These are phyloP conservation scores for Sporobolomyces roseus DNA, from an alignment of 768 basidiomycete genomes.

Conservation along the genomic window DNA sequence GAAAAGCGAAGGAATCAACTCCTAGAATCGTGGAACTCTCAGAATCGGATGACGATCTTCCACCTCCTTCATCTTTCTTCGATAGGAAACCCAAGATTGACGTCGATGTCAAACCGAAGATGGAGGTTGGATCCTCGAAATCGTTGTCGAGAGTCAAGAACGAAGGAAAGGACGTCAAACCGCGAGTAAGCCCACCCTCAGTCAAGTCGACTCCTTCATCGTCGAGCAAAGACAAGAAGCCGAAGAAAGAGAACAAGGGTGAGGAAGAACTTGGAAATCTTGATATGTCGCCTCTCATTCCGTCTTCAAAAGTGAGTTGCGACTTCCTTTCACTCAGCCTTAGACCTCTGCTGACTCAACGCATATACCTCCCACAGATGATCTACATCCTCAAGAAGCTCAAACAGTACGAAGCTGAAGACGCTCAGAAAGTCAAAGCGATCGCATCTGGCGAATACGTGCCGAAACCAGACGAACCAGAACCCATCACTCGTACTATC, in stretches of 20 bases:
- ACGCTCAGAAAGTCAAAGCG: constrained; percentile 53
- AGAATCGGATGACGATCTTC: constrained; percentile 8
- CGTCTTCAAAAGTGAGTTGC: not conserved
- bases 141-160: constrained; percentile 12
- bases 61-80: not conserved
- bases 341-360: not conserved
- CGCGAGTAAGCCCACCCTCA: not conserved
- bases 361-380: constrained; percentile 30
- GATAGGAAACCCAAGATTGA: constrained; percentile 1
- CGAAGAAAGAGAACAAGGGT: not conserved
- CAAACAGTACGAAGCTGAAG: constrained; percentile 7
- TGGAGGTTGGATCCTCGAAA: constrained; percentile 5
- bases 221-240: not conserved
- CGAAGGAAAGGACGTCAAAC: constrained; percentile 18
- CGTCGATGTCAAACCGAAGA: too few relatives aligned
- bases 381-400: constrained; percentile 25
- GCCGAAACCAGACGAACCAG: not conserved
- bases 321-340: constrained; percentile 36
- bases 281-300: constrained; percentile 23
- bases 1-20: constrained; percentile 6
- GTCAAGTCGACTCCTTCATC: not conserved
- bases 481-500: constrained; percentile 53
- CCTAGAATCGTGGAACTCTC: not conserved
- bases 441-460: constrained; percentile 57
- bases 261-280: not conserved